Conservation (phyloP, 768 basidiomycete species). For the Crassisporium funariophilum region DNA sequence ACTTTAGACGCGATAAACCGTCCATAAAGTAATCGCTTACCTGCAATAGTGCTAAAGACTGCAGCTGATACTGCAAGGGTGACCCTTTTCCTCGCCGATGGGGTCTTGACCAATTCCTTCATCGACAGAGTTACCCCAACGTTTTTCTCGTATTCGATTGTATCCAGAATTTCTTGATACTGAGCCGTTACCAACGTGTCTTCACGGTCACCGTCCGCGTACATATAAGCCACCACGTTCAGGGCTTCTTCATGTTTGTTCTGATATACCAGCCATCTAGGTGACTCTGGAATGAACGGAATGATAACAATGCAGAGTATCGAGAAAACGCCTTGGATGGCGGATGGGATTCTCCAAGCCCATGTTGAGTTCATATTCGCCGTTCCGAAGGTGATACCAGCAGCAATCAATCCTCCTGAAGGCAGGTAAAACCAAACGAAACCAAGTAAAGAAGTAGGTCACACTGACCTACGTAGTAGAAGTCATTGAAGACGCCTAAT, state of each 20-base stretch:
- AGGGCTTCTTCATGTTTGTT: conserved; percentile 11
- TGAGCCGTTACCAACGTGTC: conserved; percentile 8
- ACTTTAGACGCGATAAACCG: not conserved
- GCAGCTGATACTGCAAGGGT: conserved; percentile 16
- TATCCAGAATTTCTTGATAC: conserved; percentile 14
- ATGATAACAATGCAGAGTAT: conserved; percentile 31
- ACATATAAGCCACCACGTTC: conserved; percentile 14
- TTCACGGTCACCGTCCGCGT: conserved; percentile 13
- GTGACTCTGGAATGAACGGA: conserved; percentile 40
- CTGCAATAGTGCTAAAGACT: conserved; percentile 19
- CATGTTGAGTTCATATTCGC: conserved; percentile 29
- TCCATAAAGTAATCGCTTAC: conserved; percentile 1
- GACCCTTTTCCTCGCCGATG: conserved; percentile 14
- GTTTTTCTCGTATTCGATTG: conserved; percentile 12
- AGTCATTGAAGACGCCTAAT: conserved; percentile 16
- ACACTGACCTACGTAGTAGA: conserved; percentile 18
- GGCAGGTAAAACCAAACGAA: not conserved
- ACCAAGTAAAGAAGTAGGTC: too few species aligned
- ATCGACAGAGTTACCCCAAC: conserved; percentile 10
- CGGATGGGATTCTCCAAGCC: conserved; percentile 35
- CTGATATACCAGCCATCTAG: conserved; percentile 34
- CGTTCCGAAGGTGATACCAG: conserved; percentile 28
- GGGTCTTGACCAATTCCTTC: conserved; percentile 14
- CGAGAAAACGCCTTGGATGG: conserved; percentile 32
- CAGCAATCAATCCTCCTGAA: conserved; percentile 9